phyloP scores from a whole-genome alignment of 2,329 filamentous ascomycete species.

The Aspergillus caelatus region DNA sequence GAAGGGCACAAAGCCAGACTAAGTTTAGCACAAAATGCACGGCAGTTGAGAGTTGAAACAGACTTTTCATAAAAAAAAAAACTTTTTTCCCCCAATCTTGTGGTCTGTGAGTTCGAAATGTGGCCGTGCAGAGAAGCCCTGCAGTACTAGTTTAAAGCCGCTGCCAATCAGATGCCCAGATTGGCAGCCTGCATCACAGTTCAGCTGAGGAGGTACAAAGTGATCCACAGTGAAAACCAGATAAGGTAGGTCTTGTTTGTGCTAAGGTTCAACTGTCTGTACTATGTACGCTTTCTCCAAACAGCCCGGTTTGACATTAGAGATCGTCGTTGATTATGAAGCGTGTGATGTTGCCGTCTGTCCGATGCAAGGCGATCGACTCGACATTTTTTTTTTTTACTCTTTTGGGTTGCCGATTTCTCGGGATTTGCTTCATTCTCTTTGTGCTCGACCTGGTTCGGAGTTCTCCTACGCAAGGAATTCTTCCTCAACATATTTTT shows the following conservation, averaged over 20 bases:
- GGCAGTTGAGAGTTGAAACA: slow-evolving; percentile 10
- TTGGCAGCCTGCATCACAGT: slow-evolving; percentile 1
- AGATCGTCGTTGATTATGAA: neutral
- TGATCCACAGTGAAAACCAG: neutral
- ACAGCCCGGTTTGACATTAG: neutral
- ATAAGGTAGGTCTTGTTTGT: neutral
- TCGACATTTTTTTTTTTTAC: neutral
- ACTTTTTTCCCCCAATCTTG: neutral
- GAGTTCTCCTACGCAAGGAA: neutral
- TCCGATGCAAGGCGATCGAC: neutral
- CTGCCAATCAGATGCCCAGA: slow-evolving; percentile 10
- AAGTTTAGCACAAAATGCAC: slow-evolving; percentile 7
- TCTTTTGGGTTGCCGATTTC: neutral
- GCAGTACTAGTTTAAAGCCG: slow-evolving; percentile 15
- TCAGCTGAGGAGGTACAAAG: slow-evolving; percentile 16
- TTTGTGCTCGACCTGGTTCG: neutral
- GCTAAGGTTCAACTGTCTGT: too few species aligned
- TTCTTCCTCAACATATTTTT: neutral
- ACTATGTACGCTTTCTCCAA: too few species aligned
- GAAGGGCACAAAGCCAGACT: slow-evolving; percentile 2
- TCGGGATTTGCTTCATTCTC: neutral
- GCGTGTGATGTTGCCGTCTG: neutral
- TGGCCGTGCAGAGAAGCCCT: slow-evolving; percentile 17
- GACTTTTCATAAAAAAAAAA: neutral
- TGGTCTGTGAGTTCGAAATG: slow-evolving; percentile 10